Percentiles rank a stretch among this genome's conserved stretches.
phyloP scores from a whole-genome alignment of 73 alveolate species.

The Blepharisma japonicum region DNA sequence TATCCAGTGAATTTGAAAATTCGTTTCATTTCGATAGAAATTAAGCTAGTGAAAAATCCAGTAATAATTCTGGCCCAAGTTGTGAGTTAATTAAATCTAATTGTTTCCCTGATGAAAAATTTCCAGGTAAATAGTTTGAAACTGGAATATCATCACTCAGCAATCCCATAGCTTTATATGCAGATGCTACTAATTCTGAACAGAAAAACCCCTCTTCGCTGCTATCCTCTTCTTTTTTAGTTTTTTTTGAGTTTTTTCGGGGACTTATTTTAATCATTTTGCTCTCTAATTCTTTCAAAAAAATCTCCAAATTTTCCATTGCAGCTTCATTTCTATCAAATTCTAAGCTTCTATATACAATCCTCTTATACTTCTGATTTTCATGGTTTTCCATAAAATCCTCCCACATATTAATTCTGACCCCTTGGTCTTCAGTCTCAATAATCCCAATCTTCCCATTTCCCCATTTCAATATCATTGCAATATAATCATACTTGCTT shows the following conservation, averaged over 20 bases:
- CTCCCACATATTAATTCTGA: slow-evolving; percentile 65
- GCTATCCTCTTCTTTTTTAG: slow-evolving; percentile 29
- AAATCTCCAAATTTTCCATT: slow-evolving; percentile 43
- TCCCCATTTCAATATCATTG: slow-evolving; percentile 49
- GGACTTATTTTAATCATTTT: slow-evolving; percentile 37
- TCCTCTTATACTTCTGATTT: slow-evolving; percentile 52
- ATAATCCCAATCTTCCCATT: slow-evolving; percentile 52
- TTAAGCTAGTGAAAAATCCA: not conserved
- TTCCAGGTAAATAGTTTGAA: slow-evolving; percentile 45
- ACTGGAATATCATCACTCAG: slow-evolving; percentile 35
- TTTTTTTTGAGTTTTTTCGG: slow-evolving; percentile 35
- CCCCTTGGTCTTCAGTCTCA: slow-evolving; percentile 68
- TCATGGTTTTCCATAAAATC: slow-evolving; percentile 56
- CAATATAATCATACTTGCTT: slow-evolving; percentile 89
- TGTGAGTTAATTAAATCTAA: not conserved
- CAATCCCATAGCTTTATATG: slow-evolving; percentile 39
- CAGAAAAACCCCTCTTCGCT: slow-evolving; percentile 42
- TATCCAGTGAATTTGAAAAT: too few relatives aligned
- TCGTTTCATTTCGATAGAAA: too few relatives aligned
- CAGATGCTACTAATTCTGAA: slow-evolving; percentile 46
- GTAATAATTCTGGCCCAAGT: slow-evolving; percentile 17
- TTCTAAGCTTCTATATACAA: slow-evolving; percentile 59
- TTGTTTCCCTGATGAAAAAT: slow-evolving; percentile 37
- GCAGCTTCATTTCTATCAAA: slow-evolving; percentile 37
- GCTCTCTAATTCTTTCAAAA: slow-evolving; percentile 38